Evolutionary conservation across 1,284 basidiomycete species (phyloP), one percentile per base, ranked within the genome.

Genomic region (Stygiomarasmius scandens): DNA sequence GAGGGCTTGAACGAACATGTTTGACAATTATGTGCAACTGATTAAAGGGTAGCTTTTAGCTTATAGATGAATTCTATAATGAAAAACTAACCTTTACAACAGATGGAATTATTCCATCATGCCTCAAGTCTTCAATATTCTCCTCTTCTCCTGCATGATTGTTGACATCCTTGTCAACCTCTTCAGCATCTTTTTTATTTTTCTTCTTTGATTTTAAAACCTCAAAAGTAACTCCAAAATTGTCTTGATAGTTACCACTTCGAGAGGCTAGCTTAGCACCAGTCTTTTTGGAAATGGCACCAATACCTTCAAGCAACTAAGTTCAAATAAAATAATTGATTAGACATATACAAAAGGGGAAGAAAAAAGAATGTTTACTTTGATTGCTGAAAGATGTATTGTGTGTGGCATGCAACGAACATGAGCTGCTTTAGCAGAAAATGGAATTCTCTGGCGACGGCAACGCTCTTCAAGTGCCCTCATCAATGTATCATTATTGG

Each of bases 291-390:
- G n/a, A n/a, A n/a, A n/a, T n/a, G n/a, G 61, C 68, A 14, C 71
- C 67, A 55, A 71, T 69, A 8, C 60, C 64, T 52, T 71, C 61
- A 10, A 72, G 63, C 10, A 72, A 56, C 70, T n/a, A n/a, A n/a
- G n/a, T n/a, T n/a, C n/a, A n/a, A n/a, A n/a, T 72, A 43, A 23
- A 54, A 14, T 11, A 8, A 20, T 36, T 38, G 32, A 34, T 8
- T 34, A 8, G 32, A 25, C 14, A 27, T 44, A n/a, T 41, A 27
- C 12, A 25, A 12, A 52, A 50, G 44, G 14, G n/a, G 22, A 34
- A 12, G 23, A 49, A 38, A 51, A 29, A 34, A 23, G 34, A 43
- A 20, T 27, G 56, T 57, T 14, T 58, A 71, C 70, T 64, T 71
- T 63, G 14, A 74, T 36, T 6, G 69, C 46, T 48, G n/a, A n/a